phyloP scores from a whole-genome alignment of 345 rosid genomes.

The Salix suchowensis region DNA sequence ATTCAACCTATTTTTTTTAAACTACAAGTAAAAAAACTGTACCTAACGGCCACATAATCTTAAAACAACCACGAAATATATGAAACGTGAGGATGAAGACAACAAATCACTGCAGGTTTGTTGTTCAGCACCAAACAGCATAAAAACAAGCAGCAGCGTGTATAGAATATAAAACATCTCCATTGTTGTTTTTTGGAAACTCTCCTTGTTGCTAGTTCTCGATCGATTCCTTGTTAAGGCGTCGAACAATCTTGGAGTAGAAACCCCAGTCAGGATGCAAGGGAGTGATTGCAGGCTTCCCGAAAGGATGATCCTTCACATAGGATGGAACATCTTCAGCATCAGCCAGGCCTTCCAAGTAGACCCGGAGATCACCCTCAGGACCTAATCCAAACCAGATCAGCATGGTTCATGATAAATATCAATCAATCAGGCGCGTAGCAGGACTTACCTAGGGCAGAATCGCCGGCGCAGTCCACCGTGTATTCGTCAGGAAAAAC shows the following conservation, averaged over 20 bases:
- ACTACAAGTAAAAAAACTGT: no score
- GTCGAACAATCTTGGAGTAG: conserved; percentile 22
- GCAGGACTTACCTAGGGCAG: conserved; percentile 1
- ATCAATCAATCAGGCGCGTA: no score
- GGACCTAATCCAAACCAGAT: conserved; percentile 21
- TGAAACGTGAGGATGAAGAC: no score
- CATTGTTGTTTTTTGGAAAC: no score
- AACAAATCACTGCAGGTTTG: no score
- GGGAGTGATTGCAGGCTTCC: conserved; percentile 30
- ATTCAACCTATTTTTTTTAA: no score
- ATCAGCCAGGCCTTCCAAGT: conserved; percentile 30
- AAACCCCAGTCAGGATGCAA: conserved; percentile 32
- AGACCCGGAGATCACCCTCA: conserved; percentile 30
- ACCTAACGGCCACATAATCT: no score
- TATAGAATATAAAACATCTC: no score
- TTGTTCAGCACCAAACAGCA: no score
- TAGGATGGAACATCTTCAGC: conserved; percentile 33
- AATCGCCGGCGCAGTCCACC: not conserved
- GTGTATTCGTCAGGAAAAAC: conserved; percentile 26
- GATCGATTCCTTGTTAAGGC: not conserved
- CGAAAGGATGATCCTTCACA: conserved; percentile 32
- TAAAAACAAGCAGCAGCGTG: no score
- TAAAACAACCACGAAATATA: no score
- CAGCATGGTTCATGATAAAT: not conserved
- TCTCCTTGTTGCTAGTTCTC: no score